Evolutionary conservation across 192 early-diverging fungal genomes (phyloP), one percentile per base, ranked within the genome.

Genomic region (Polychytrium aggregatum): DNA sequence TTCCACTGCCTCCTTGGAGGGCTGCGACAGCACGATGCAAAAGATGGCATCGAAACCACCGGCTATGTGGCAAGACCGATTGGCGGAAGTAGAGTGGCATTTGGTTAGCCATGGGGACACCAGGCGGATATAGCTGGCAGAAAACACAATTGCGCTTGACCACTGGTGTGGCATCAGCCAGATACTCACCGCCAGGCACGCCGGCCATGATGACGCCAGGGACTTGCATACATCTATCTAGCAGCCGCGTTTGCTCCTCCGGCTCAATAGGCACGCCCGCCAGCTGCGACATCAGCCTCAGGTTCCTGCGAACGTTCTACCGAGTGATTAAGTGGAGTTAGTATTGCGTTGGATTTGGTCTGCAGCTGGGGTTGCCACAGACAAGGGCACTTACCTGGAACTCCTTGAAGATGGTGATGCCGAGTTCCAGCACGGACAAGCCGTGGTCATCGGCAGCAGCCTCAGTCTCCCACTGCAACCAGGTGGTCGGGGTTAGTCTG

Each of bases 41-140:
- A 89, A 95, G 50, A 99, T 96, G 6, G 96, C 96, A 63, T 99
- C 96, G 46, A 78, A 97, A 3, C 96, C 96, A 35, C 96, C 96
- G 42, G 94, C 91, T 84, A 56, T 40, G 26, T n/a, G n/a, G n/a
- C n/a, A n/a, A n/a, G n/a, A n/a, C n/a, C n/a, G n/a, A n/a, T n/a
- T n/a, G 35, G 25, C 20, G 29, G 4, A 50, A n/a, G n/a, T n/a
- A n/a, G n/a, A n/a, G n/a, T n/a, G n/a, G n/a, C n/a, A n/a, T 33
- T 33, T 33, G 31, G 31, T 33, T 33, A 8, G 31, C 31, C 4
- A 8, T 33, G 31, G 31, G 6, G 31, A n/a, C n/a, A n/a, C n/a
- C n/a, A n/a, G n/a, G n/a, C n/a, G n/a, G n/a, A n/a, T n/a, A n/a
- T n/a, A n/a, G n/a, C n/a, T n/a, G n/a, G n/a, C n/a, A n/a, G n/a